phyloP scores from a whole-genome alignment of 148 eudicot species.

The Polygonum aviculare region DNA sequence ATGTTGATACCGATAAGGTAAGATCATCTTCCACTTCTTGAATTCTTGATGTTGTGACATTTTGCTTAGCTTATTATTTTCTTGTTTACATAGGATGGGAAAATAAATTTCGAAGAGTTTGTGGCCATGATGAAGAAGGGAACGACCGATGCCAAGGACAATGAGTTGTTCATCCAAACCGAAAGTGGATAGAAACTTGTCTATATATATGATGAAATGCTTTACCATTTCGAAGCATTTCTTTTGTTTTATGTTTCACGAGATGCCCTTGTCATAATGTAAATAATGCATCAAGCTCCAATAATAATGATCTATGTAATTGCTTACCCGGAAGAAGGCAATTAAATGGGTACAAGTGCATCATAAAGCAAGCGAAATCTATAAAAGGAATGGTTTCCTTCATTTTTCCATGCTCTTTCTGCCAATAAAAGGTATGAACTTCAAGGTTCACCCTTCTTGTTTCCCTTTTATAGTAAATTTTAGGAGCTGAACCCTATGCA shows the following conservation, averaged over 20 bases:
- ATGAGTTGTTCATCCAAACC: not conserved
- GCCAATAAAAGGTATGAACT: not conserved
- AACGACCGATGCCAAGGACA: constrained; percentile 15
- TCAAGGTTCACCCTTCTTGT: not conserved
- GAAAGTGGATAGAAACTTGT: not conserved
- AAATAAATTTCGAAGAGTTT: constrained; percentile 66
- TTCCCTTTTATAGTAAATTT: not conserved
- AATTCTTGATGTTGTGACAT: not conserved
- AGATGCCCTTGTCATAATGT: not conserved
- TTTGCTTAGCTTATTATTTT: not conserved
- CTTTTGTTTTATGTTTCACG: not conserved
- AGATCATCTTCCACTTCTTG: not conserved
- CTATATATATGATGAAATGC: not conserved
- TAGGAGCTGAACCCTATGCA: not conserved
- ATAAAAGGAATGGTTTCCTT: not conserved
- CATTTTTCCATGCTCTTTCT: not conserved
- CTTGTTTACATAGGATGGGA: constrained; percentile 51
- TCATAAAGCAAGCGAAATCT: not conserved
- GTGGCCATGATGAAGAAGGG: constrained; percentile 82
- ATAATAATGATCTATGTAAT: not conserved
- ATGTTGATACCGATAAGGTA: constrained; percentile 83
- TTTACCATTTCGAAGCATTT: not conserved
- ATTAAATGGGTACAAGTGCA: not conserved
- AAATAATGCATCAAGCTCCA: not conserved
- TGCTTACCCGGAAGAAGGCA: no score